Conservation (phyloP, 2,329 filamentous ascomycete species). For the Monilinia aucupariae region DNA sequence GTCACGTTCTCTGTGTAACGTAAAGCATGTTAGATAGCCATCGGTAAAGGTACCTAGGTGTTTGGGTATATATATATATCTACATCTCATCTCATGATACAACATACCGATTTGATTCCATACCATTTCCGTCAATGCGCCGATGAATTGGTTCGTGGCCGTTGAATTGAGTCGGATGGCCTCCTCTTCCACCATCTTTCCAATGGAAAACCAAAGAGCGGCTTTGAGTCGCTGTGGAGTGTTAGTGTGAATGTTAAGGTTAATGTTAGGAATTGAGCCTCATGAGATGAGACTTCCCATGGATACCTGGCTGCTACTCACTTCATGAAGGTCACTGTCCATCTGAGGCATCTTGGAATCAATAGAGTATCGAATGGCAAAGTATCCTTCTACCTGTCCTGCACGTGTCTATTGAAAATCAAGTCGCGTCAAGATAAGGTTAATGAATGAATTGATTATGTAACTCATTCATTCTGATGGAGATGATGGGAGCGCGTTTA, state of each 20-base stretch:
- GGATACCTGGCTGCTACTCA: not conserved
- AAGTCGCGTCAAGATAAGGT: not conserved
- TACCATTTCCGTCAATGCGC: constrained; percentile 75
- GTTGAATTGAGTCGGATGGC: constrained; percentile 68
- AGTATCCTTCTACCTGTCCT: too few relatives aligned
- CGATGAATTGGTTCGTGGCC: constrained; percentile 88
- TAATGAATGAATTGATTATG: too few relatives aligned
- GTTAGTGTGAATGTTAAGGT: not conserved
- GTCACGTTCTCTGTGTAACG: constrained; percentile 44
- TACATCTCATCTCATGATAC: too few relatives aligned
- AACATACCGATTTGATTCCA: constrained; percentile 75
- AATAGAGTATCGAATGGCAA: not conserved
- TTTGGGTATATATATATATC: too few relatives aligned
- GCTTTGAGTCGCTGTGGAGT: constrained; percentile 66
- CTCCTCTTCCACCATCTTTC: constrained; percentile 85
- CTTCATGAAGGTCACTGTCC: constrained; percentile 27
- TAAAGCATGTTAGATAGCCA: not conserved
- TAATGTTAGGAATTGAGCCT: not conserved
- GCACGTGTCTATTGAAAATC: too few relatives aligned
- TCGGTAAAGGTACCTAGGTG: not conserved
- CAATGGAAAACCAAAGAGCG: constrained; percentile 76
- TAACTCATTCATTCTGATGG: too few relatives aligned
- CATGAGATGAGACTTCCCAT: not conserved
- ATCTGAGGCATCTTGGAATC: constrained; percentile 24
- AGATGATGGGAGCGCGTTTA: too few relatives aligned